These are phyloP conservation scores for Stachybotrys chlorohalonatus DNA, from an alignment of 2,329 filamentous ascomycete species.

Conservation along the genomic window DNA sequence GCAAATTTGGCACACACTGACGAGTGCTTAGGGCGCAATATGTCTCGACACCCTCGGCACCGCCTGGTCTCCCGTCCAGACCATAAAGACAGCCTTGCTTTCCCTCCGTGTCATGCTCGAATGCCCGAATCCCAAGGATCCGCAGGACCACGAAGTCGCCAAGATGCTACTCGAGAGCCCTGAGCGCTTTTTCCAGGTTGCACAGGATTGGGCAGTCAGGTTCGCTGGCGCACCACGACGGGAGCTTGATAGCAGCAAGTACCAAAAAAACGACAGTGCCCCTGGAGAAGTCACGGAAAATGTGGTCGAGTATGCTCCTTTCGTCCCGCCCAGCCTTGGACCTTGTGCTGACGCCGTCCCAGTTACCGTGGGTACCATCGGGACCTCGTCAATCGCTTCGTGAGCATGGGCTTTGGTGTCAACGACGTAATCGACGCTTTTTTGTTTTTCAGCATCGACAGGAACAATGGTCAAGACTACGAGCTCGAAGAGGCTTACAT, in stretches of 20 bases:
- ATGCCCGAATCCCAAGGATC: conserved; percentile 89
- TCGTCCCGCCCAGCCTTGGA: not conserved
- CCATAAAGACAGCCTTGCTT: conserved; percentile 89
- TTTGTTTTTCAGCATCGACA: conserved; percentile 70
- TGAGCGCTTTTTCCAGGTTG: conserved; percentile 69
- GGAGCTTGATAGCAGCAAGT: conserved; percentile 26
- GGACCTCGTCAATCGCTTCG: conserved; percentile 73
- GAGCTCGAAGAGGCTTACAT: conserved; percentile 84
- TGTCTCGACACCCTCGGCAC: conserved; percentile 86
- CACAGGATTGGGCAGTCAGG: conserved; percentile 82
- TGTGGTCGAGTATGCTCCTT: not conserved
- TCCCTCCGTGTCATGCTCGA: conserved; percentile 90
- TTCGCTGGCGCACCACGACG: conserved; percentile 65
- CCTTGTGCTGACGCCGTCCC: not conserved
- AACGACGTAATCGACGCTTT: conserved; percentile 82
- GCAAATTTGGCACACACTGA: not conserved
- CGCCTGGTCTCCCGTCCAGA: conserved; percentile 93
- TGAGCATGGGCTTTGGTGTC: conserved; percentile 84
- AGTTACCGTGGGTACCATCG: conserved; percentile 87
- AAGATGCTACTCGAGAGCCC: conserved; percentile 77
- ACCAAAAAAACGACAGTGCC: conserved; percentile 37
- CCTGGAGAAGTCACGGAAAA: conserved; percentile 10
- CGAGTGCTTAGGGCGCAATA: conserved; percentile 69
- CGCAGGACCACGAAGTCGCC: conserved; percentile 92
- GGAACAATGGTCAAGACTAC: conserved; percentile 69